Evolutionary conservation across 2,329 filamentous ascomycete genomes (phyloP), one percentile per base, ranked within the genome.

Genomic region (Sclerotiophoma versabilis): DNA sequence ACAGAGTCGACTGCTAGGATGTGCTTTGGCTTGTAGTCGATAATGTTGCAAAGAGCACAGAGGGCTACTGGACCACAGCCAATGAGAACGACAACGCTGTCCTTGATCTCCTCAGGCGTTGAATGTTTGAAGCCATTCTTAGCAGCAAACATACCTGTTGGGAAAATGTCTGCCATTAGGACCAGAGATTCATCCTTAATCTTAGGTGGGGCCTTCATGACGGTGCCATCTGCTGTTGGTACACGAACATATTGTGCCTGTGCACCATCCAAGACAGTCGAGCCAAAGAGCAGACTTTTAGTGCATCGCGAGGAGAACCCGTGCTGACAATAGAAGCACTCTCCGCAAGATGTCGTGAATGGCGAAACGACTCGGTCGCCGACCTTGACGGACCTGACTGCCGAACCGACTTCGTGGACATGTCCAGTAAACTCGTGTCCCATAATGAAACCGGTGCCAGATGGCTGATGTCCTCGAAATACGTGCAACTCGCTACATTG

Each of bases 81-180:
- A 54, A 96, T 84, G 17, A 96, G 79, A 1, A 96, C 89, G 0
- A 92, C 87, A 0, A 88, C 90, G 55, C 87, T 84, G 39, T 91
- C 84, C 15, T 80, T 75, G 45, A 88, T 83, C 50, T 87, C 81
- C 57, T 86, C 81, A 12, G 69, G 66, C 12, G 77, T 80, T 32
- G 88, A 80, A 68, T 87, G 77, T 52, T 84, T 84, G 73, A 96
- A 88, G 6, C 87, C 93, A 68, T 92, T 95, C 52, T 83, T 82
- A 4, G 90, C 90, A 6, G 91, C 92, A 65, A 93, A 96, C 77
- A 86, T 96, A 7, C 93, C 90, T 0, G 80, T 83, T 25, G 92
- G 92, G 75, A 95, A 96, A 66, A 96, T 96, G 70, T 96, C 92
- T 14, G 91, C 92, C 92, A 96, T 96, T 22, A 96, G 82, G 6